These are phyloP conservation scores for Termitomyces eurrhizus DNA, from an alignment of 768 basidiomycete species.

Conservation along the genomic window DNA sequence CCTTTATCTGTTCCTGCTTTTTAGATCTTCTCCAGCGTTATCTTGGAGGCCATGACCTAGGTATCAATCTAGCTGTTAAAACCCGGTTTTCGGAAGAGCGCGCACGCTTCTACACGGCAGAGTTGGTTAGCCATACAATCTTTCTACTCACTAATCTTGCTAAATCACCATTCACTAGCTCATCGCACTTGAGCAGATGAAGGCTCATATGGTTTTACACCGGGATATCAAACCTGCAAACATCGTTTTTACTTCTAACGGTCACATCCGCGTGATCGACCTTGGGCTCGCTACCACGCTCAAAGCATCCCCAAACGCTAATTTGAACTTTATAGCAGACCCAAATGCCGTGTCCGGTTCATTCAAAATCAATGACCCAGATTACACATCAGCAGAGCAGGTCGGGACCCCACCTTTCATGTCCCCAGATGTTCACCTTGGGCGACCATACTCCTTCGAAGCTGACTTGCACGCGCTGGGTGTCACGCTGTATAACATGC, in stretches of 20 bases:
- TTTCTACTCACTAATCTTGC: neutral
- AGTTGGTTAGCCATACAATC: neutral
- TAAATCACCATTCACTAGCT: constrained; percentile 30
- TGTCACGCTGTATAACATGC: constrained; percentile 10
- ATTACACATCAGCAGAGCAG: constrained; percentile 1
- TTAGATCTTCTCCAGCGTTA: constrained; percentile 4
- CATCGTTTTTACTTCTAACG: constrained; percentile 4
- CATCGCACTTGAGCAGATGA: constrained; percentile 21
- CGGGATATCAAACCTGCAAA: constrained; percentile 14
- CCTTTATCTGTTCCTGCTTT: neutral
- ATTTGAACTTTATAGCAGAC: neutral
- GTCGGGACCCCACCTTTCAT: constrained; percentile 12
- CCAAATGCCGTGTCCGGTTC: neutral
- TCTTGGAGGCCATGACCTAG: constrained; percentile 6
- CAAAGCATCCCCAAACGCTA: neutral
- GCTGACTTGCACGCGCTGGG: constrained; percentile 12
- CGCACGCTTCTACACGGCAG: constrained; percentile 3
- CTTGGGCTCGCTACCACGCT: constrained; percentile 9
- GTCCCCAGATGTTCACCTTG: constrained; percentile 4
- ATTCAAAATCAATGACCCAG: neutral
- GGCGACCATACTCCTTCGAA: constrained; percentile 6
- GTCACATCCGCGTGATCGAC: constrained; percentile 12
- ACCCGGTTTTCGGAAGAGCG: constrained; percentile 1
- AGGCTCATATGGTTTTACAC: constrained; percentile 2
- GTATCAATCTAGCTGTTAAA: neutral